Evolutionary conservation across 2,329 filamentous ascomycete genomes (phyloP), one percentile per base, ranked within the genome.

Genomic region (Fusarium tanahbumbuense): DNA sequence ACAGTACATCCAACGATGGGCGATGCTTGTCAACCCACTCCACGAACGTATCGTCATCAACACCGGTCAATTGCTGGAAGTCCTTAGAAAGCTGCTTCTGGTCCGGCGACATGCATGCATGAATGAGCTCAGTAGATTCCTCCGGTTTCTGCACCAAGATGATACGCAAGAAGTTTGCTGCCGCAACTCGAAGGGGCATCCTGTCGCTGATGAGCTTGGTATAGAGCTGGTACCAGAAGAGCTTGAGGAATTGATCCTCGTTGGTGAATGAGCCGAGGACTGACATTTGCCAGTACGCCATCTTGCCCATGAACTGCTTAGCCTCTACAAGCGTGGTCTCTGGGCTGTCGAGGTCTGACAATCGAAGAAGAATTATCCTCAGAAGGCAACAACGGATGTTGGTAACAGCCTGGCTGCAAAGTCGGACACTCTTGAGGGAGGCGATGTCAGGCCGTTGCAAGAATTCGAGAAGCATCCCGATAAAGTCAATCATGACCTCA

Each of bases 261-360:
- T 88, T 85, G 5, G 92, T 91, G 18, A 96, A 89, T 6, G 91
- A 89, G 4, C 90, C 91, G 18, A 99, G 83, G 18, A 99, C 89
- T 20, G 97, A 92, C 22, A 93, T 94, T 78, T 98, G 96, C 96
- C 96, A 99, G 79, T 98, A 98, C 0, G 93, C 89, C 74, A 99
- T 88, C 76, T 94, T 95, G 64, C 93, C 87, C 79, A 99, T 88
- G 61, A 97, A 93, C 1, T 86, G 83, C 27, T 91, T 86, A 1
- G 90, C 89, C 49, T 93, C 90, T 9, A 81, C 78, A 60, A 91
- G 87, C 5, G 86, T 82, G 3, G 83, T 84, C 56, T 89, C 71
- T 2, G 86, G 80, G 34, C 91, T 90, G 52, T 97, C 92, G 54
- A 94, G 86, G 73, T 97, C 93, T 1, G 94, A 97, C 7, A 99